A percentile compares a stretch with the other conserved stretches of the same genome.
These are phyloP conservation scores for Populus euphratica DNA, from an alignment of 345 rosid genomes.

Conservation along the genomic window DNA sequence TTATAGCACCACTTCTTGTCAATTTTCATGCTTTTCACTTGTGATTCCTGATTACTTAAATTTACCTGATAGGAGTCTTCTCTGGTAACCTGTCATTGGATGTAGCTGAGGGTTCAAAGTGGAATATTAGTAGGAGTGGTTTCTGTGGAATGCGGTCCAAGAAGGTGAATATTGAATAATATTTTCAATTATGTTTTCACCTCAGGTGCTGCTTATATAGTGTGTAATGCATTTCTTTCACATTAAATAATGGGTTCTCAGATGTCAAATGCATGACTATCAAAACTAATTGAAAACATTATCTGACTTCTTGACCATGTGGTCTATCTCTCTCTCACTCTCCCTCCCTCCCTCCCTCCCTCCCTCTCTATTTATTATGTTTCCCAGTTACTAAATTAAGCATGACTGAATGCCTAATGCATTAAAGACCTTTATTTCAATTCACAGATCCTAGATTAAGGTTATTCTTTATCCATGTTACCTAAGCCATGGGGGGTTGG, in stretches of 20 bases:
- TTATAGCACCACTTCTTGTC: neutral
- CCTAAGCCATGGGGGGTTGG: too few species aligned
- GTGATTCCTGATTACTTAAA: neutral
- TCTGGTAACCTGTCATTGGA: conserved; percentile 78
- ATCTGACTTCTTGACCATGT: too few species aligned
- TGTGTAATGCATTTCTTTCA: neutral
- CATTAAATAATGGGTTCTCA: neutral
- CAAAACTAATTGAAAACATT: too few species aligned
- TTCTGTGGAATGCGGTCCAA: conserved; percentile 95
- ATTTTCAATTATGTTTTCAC: neutral
- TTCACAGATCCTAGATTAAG: too few species aligned
- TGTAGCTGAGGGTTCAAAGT: conserved; percentile 56
- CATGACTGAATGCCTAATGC: too few species aligned
- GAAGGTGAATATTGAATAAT: conserved; percentile 49
- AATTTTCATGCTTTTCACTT: neutral
- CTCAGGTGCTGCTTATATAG: neutral
- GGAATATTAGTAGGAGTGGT: conserved; percentile 78
- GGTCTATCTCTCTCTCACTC: rapidly evolving
- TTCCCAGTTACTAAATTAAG: too few species aligned
- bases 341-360: too few species aligned
- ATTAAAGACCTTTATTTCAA: too few species aligned
- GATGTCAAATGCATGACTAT: too few species aligned
- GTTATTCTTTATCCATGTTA: too few species aligned
- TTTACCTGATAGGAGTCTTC: conserved; percentile 53
- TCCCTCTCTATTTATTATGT: too few species aligned